phyloP scores from a whole-genome alignment of 148 eudicot species.

The Talinum fruticosum region DNA sequence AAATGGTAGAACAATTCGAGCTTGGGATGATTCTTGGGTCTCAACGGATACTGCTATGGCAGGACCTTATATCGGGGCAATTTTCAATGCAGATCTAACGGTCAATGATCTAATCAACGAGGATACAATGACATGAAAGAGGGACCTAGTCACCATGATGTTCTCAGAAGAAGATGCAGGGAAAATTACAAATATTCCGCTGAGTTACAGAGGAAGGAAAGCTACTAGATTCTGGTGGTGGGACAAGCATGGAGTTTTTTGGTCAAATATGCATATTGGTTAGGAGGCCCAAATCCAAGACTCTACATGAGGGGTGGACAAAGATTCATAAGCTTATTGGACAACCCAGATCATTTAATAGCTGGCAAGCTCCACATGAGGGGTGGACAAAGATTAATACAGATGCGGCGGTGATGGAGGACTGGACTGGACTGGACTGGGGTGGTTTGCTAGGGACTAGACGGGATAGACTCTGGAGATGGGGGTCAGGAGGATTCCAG shows the following conservation, averaged over 20 bases:
- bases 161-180: neutral
- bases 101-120: neutral
- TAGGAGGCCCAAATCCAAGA: neutral
- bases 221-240: neutral
- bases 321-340: too few species aligned
- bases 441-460: too few species aligned
- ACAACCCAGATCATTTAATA: too few species aligned
- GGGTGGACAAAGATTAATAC: too few species aligned
- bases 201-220: neutral
- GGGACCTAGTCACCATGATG: neutral
- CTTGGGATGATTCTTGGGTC: neutral
- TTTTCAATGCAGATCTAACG: neutral
- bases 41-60: neutral
- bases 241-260: neutral
- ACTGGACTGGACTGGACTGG: too few species aligned
- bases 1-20: neutral
- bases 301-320: too few species aligned
- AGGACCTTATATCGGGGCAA: neutral
- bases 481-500: too few species aligned
- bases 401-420: too few species aligned
- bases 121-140: neutral
- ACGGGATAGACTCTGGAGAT: too few species aligned
- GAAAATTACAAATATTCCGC: neutral
- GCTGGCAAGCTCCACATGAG: too few species aligned
- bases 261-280: neutral